Conservation (phyloP, 192 early-diverging fungal genomes). For the Gaertneriomyces semiglobifer region DNA sequence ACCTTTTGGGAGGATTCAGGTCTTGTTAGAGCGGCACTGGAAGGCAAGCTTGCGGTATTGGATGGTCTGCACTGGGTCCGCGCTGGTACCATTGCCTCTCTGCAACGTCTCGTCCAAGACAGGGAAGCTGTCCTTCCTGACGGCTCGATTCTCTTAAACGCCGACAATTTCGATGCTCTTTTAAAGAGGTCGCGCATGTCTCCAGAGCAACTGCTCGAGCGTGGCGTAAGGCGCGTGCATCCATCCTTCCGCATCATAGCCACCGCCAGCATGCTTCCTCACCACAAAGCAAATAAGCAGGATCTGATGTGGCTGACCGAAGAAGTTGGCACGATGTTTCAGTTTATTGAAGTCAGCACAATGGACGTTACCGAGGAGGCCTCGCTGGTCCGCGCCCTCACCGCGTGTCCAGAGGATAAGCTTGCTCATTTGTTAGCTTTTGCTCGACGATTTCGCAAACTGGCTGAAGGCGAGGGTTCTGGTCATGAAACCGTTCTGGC, state of each 20-base stretch:
- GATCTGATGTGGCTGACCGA: constrained; percentile 66
- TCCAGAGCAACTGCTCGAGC: constrained; percentile 44
- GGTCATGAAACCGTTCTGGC: constrained; percentile 52
- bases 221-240: constrained; percentile 58
- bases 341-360: constrained; percentile 61
- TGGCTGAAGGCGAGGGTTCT: constrained; percentile 24
- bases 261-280: constrained; percentile 49
- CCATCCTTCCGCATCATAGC: constrained; percentile 75
- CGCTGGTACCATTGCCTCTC: constrained; percentile 63
- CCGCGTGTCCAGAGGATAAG: constrained; percentile 9
- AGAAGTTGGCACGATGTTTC: constrained; percentile 70
- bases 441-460: constrained; percentile 32
- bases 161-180: constrained; percentile 54
- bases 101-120: constrained; percentile 64
- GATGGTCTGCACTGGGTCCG: constrained; percentile 72
- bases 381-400: constrained; percentile 24
- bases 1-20: constrained; percentile 74
- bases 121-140: constrained; percentile 69
- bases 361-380: constrained; percentile 49
- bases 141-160: constrained; percentile 55
- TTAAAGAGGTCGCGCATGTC: constrained; percentile 46
- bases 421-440: constrained; percentile 37
- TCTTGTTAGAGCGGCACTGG: constrained; percentile 67
- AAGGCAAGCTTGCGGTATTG: constrained; percentile 69
- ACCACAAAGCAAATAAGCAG: constrained; percentile 33